Evolutionary conservation across 2,329 filamentous ascomycete genomes (phyloP).

Genomic region (Penicillium concentricum): DNA sequence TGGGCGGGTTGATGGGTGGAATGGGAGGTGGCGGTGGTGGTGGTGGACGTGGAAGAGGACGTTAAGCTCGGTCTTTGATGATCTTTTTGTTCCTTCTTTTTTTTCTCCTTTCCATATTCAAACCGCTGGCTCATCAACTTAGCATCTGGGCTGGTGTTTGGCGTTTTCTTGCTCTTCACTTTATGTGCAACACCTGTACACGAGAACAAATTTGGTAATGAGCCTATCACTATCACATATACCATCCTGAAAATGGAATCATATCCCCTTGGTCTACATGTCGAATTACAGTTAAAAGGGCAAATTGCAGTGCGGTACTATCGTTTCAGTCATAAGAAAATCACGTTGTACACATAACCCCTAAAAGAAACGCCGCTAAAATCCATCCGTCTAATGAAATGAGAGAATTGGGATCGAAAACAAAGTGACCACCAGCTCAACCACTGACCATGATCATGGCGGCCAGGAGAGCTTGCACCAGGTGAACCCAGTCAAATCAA

Average conservation of each 20-base stretch:
- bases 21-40: constrained; percentile 48
- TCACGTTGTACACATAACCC: constrained; percentile 19
- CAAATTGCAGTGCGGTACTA: constrained; percentile 4
- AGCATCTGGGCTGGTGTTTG: constrained; percentile 24
- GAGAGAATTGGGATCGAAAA: neutral
- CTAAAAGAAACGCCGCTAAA: constrained; percentile 13
- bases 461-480: constrained; percentile 11
- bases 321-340: constrained; percentile 23
- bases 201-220: constrained; percentile 6
- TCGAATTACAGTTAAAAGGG: neutral
- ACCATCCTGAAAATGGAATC: constrained; percentile 1
- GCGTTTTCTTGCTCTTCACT: constrained; percentile 13
- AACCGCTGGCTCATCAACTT: constrained; percentile 14
- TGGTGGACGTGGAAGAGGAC: constrained; percentile 34
- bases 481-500: neutral
- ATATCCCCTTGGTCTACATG: neutral
- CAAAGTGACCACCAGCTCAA: constrained; percentile 4
- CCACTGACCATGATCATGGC: constrained; percentile 25
- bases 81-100: constrained; percentile 1
- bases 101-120: constrained; percentile 10
- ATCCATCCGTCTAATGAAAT: constrained; percentile 12
- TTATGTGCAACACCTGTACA: constrained; percentile 11
- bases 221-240: constrained; percentile 13
- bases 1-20: constrained; percentile 61
- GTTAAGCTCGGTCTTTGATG: constrained; percentile 18